Percentiles rank a stretch among this genome's conserved stretches.
Evolutionary conservation across 257 asterid species (phyloP).

Genomic region (Coffea canephora): DNA sequence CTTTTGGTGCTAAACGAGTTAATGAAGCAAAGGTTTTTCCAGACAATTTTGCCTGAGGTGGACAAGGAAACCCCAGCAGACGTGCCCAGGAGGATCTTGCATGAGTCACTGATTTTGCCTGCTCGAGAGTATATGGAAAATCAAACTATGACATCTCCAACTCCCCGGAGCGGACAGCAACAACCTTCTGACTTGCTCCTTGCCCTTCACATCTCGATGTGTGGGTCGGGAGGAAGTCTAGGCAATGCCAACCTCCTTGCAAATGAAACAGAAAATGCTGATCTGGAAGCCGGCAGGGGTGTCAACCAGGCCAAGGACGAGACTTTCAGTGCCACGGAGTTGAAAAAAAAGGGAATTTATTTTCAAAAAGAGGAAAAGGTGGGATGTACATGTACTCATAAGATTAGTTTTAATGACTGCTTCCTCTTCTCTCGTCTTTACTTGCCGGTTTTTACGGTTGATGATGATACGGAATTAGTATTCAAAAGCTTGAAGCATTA

Average conservation of each 20-base stretch:
- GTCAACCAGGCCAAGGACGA: not conserved
- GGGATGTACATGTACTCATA: constrained; percentile 2
- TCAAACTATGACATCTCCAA: not conserved
- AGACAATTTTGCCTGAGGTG: not conserved
- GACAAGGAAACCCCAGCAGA: not conserved
- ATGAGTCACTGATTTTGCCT: not conserved
- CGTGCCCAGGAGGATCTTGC: not conserved
- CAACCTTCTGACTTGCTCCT: constrained; percentile 27
- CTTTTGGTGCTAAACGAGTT: constrained; percentile 16
- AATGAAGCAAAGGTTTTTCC: constrained; percentile 12
- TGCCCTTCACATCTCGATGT: constrained; percentile 16
- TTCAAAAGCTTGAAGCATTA: constrained; percentile 12
- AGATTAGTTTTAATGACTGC: constrained; percentile 15
- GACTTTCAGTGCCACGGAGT: constrained; percentile 1
- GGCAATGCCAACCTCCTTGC: not conserved
- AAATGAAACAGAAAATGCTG: not conserved
- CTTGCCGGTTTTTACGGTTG: constrained; percentile 19
- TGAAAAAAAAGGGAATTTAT: constrained; percentile 20
- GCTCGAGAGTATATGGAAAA: not conserved
- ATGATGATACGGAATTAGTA: constrained; percentile 5
- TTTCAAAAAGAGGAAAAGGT: not conserved
- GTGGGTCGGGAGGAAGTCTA: constrained; percentile 8
- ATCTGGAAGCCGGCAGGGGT: constrained; percentile 3
- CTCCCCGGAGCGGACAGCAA: not conserved
- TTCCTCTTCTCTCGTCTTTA: not conserved